These are phyloP conservation scores for Coemansia javaensis DNA, from an alignment of 192 early-diverging fungal species.

Conservation along the genomic window DNA sequence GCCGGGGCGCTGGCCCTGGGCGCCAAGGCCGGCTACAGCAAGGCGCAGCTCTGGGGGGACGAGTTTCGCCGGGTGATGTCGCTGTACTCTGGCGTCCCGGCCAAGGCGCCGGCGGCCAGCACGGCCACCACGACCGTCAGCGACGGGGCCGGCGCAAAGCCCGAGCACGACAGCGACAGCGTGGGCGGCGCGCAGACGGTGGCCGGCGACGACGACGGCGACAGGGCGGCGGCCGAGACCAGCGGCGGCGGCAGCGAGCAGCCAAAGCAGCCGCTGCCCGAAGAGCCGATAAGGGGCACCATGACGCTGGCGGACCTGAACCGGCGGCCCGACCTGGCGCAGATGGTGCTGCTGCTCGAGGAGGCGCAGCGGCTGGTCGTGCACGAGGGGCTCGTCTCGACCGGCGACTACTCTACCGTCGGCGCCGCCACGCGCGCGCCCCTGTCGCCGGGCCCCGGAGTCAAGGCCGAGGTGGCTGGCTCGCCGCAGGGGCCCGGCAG, in stretches of 20 bases:
- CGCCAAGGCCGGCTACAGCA: background rate
- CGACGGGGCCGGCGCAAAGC: slow-evolving; percentile 2
- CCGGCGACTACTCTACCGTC: too few relatives aligned
- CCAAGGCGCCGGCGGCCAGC: slow-evolving; percentile 3
- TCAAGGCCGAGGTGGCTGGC: too few relatives aligned
- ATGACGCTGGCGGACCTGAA: slow-evolving; percentile 22
- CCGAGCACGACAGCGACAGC: slow-evolving; percentile 9
- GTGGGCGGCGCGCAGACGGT: slow-evolving; percentile 5
- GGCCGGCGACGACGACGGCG: background rate
- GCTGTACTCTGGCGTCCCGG: slow-evolving; percentile 6
- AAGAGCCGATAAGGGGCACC: slow-evolving; percentile 3
- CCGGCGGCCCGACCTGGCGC: slow-evolving; percentile 37
- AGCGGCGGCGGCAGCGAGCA: too few relatives aligned
- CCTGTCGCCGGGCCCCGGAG: too few relatives aligned
- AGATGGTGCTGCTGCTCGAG: slow-evolving; percentile 43
- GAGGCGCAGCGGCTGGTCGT: slow-evolving; percentile 43
- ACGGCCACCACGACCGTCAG: background rate
- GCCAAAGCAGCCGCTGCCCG: background rate
- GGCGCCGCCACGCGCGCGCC: too few relatives aligned
- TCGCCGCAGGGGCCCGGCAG: slow-evolving; percentile 11
- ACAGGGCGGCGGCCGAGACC: background rate
- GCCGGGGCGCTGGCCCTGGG: too few relatives aligned
- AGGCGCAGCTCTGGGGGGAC: slow-evolving; percentile 41
- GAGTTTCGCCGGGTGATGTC: slow-evolving; percentile 48
- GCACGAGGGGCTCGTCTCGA: background rate